Evolutionary conservation across 345 rosid genomes (phyloP).

Genomic region (Populus alba): DNA sequence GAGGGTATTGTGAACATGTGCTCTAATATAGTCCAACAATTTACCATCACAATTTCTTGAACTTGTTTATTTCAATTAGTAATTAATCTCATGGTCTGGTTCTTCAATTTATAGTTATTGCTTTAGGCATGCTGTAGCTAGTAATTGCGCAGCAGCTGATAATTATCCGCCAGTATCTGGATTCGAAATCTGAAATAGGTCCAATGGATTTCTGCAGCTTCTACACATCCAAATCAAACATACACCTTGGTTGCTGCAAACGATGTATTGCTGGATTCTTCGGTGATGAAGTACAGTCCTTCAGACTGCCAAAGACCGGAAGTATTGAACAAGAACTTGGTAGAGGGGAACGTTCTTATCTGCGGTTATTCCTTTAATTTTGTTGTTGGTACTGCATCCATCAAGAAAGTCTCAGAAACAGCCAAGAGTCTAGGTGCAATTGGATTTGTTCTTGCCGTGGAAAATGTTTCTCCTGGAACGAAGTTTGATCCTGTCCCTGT

Average conservation of each 20-base stretch:
- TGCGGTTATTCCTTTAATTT: slow-evolving; percentile 99
- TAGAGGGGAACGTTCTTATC: slow-evolving; percentile 93
- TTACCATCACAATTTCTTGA: not conserved
- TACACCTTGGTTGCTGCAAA: slow-evolving; percentile 90
- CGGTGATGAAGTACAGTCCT: slow-evolving; percentile 66
- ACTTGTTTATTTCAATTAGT: not conserved
- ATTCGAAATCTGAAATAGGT: slow-evolving; percentile 18
- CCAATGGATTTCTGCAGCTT: slow-evolving; percentile 58
- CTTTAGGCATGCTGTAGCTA: not conserved
- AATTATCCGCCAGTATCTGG: not conserved
- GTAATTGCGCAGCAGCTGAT: not conserved
- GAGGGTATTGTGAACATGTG: not conserved
- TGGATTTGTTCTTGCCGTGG: slow-evolving; percentile 99
- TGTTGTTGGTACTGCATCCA: slow-evolving; percentile 87
- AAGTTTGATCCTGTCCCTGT: slow-evolving; percentile 95
- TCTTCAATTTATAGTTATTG: not conserved
- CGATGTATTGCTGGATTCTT: slow-evolving; percentile 83
- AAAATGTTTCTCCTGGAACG: slow-evolving; percentile 88
- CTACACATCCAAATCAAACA: slow-evolving; percentile 68
- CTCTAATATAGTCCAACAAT: not conserved
- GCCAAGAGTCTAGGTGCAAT: slow-evolving; percentile 90
- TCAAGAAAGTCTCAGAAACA: slow-evolving; percentile 91
- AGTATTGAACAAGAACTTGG: slow-evolving; percentile 70
- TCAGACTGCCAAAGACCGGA: slow-evolving; percentile 97
- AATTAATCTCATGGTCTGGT: not conserved